Evolutionary conservation across 768 basidiomycete species (phyloP), one percentile per base, ranked within the genome.

Genomic region (Amanita thiersii): DNA sequence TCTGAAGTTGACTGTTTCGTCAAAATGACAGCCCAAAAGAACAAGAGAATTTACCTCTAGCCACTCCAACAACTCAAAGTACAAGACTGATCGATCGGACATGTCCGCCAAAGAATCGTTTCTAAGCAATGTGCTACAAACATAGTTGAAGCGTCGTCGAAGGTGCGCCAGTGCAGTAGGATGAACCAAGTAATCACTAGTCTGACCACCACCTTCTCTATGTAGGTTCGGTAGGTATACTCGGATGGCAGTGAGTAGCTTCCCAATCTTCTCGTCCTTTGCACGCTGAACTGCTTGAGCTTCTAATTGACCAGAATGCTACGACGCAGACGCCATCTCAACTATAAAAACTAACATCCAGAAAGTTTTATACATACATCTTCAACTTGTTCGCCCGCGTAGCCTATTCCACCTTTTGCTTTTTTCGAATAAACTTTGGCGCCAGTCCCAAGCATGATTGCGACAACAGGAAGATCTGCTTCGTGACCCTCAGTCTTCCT

Each of bases 21-120:
- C 39, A 35, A 45, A 40, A 10, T 30, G 30, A 36, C 15, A 37
- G 36, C 21, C 34, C 17, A 18, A 19, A n/a, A 28, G 11, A 41
- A 23, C n/a, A 18, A n/a, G 35, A 26, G 12, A 40, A 42, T 52
- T 52, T 61, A 89, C 91, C 77, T 92, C 86, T 8, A 97, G 70
- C 92, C 92, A 97, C 50, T 87, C 80, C 40, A 96, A 75, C 19
- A 97, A 60, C 56, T 93, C 87, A 55, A 86, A 87, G 60, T 96
- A 97, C 12, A 97, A 65, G 5, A 81, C 68, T 23, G 71, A 65
- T 7, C 93, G 81, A 46, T 92, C 88, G 7, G 87, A 89, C 91
- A 96, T 94, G 55, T 96, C 93, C 32, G 88, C 75, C 35, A 97
- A 65, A 11, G 93, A 94, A 59, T 96, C 92, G 52, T 94, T 94